These are phyloP conservation scores for Stagonosporopsis cucurbitacearum DNA, from an alignment of 2,329 filamentous ascomycete species.

Conservation along the genomic window DNA sequence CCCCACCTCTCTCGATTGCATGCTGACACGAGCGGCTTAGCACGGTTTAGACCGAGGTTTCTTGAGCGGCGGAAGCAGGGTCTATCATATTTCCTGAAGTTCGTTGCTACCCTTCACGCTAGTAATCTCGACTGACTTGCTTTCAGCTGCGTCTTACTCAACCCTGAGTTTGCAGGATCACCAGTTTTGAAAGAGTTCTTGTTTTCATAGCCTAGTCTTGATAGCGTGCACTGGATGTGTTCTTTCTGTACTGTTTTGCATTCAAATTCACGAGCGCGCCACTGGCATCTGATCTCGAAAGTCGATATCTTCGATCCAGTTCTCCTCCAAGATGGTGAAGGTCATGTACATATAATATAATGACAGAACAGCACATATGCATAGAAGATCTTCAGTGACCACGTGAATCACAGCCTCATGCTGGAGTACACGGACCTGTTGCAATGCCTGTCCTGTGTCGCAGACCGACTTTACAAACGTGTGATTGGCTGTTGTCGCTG, in stretches of 20 bases:
- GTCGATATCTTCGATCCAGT: neutral
- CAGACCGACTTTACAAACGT: neutral
- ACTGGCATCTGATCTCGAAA: neutral
- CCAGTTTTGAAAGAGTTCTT: slow-evolving; percentile 90
- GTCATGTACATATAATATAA: slow-evolving; percentile 10
- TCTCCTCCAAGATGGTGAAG: neutral
- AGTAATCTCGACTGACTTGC: slow-evolving; percentile 35
- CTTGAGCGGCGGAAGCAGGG: slow-evolving; percentile 83
- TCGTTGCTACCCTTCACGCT: slow-evolving; percentile 30
- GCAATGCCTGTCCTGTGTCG: neutral
- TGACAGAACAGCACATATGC: neutral
- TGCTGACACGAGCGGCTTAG: slow-evolving; percentile 44
- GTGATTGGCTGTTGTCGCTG: slow-evolving; percentile 26
- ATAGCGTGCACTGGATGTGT: neutral
- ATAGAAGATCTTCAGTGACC: neutral
- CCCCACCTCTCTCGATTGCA: slow-evolving; percentile 23
- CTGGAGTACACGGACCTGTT: neutral
- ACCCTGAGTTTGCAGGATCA: slow-evolving; percentile 92
- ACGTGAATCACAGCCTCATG: neutral
- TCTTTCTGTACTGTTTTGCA: slow-evolving; percentile 4
- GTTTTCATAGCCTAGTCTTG: slow-evolving; percentile 60
- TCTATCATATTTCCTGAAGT: slow-evolving; percentile 94
- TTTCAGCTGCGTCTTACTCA: slow-evolving; percentile 82
- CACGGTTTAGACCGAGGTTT: slow-evolving; percentile 79
- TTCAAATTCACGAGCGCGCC: neutral